Evolutionary conservation across 805 yeast species (phyloP), one percentile per base, ranked within the genome.

Genomic region (Schwanniomyces pseudopolymorphus): DNA sequence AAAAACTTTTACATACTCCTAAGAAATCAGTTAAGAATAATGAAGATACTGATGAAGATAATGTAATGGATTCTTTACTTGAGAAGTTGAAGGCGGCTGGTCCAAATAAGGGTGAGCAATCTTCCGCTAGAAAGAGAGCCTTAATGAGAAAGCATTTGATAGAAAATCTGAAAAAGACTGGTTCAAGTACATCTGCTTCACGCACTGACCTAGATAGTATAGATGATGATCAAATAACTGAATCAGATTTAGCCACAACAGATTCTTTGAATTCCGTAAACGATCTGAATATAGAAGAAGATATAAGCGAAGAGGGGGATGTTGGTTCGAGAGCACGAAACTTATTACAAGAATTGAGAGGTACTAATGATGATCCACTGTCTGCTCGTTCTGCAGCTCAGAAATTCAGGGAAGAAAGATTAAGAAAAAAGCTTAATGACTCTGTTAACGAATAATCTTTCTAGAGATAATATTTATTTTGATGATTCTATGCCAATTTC

Each of bases 71-170:
- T 63, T 80, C 85, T 28, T 72, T 94, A 41, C 75, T 94, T 47
- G 96, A 90, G 62, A 89, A 87, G 59, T 77, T 94, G 58, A 85
- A 90, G 59, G 90, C 91, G 14, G 88, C 94, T 0, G 96, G 92
- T 1, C 87, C 94, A 9, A 68, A 83, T 4, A 81, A 83, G 50
- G 83, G 88, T 5, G 94, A 90, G 51, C 81, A 94, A 1, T 72
- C 88, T 2, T 80, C 89, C 3, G 95, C 96, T 0, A 75, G 96
- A 56, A 81, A 89, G 56, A 75, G 94, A 44, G 96, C 92, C 1
- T 72, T 84, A 55, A 85, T 89, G 46, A 79, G 90, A 53, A 83
- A 77, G 58, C 84, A 83, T 43, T 63, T 82, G 54, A 55, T 76
- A 48, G 80, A 76, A 36, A 65, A 65, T 35, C 44, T 51, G 33